Percentiles rank a stretch among this genome's conserved stretches.
Evolutionary conservation across 2,329 filamentous ascomycete species (phyloP).

Genomic region (Colletotrichum brevisporum): DNA sequence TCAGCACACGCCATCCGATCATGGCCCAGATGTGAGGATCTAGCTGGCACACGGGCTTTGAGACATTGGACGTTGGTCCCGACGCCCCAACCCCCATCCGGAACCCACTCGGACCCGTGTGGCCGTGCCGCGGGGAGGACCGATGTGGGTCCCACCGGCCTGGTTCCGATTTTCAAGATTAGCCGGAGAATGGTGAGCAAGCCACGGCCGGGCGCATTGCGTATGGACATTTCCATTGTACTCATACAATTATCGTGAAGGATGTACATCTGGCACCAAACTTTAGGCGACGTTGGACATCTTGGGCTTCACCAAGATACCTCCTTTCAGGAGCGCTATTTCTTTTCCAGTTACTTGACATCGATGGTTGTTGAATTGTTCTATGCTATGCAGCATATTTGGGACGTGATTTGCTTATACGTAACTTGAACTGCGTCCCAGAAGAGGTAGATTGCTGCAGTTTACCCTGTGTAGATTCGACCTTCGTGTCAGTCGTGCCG

Average conservation of each 20-base stretch:
- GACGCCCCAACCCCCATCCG: too few species aligned
- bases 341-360: constrained; percentile 48
- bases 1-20: too few species aligned
- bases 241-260: constrained; percentile 43
- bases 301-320: constrained; percentile 49
- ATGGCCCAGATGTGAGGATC: too few species aligned
- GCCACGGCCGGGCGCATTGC: too few species aligned
- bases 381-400: constrained; percentile 48
- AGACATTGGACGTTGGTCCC: too few species aligned
- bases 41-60: too few species aligned
- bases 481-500: constrained; percentile 73
- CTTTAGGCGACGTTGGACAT: constrained; percentile 46
- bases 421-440: constrained; percentile 32
- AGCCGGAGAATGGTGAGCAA: too few species aligned
- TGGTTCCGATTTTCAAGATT: too few species aligned
- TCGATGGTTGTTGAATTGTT: constrained; percentile 47
- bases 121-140: too few species aligned
- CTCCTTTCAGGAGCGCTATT: constrained; percentile 48
- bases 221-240: constrained; percentile 16
- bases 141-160: too few species aligned
- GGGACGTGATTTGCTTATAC: constrained; percentile 27
- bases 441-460: constrained; percentile 48
- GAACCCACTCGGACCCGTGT: too few species aligned
- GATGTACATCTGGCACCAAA: constrained; percentile 45
- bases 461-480: constrained; percentile 68